Evolutionary conservation across 139 green algal genomes (phyloP), one percentile per base, ranked within the genome.

Genomic region (Eudorina sp.): DNA sequence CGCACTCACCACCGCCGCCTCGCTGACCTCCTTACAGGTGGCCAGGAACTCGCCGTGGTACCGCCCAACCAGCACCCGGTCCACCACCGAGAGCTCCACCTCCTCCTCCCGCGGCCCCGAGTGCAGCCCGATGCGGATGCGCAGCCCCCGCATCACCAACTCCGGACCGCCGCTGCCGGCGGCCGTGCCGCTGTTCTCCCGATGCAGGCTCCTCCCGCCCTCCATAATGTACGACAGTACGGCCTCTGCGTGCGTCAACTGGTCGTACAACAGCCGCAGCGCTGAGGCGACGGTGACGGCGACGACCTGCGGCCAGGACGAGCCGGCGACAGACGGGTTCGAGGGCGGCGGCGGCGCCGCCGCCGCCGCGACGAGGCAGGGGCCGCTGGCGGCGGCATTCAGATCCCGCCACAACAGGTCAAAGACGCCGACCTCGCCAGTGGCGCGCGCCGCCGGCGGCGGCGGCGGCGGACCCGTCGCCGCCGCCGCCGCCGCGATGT

Each of bases 41-140:
- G 75, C 75, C 75, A 83, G 53, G 53, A 83, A 83, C 48, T 70
- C 75, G 6, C 75, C 75, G 2, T 18, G 13, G 46, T 83, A 83
- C 2, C 51, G 48, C 31, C n/a, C 75, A 31, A 41, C 51, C 75
- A 48, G n/a, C 75, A 68, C 51, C 16, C 75, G 27, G 13, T 69
- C 51, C 48, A 51, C 75, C 34, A 83, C 75, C 18, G 16, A 6
- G 48, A 69, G 6, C 51, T 66, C 75, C 75, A 83, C 75, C 51
- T 83, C 75, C 16, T 38, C 16, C 53, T 83, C 75, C 21, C 29
- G 43, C 29, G 51, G 75, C 3, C 75, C 75, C 31, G 51, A 69
- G 51, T 68, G 48, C 48, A 83, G 48, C 19, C 48, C 75, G 4
- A 83, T 36, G 7, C 75, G 75, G 13, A 83, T 62, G 1, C 75